Percentiles rank a stretch among this genome's conserved stretches.
phyloP scores from a whole-genome alignment of 352 stramenopile genomes.

The Phytophthora sp. region DNA sequence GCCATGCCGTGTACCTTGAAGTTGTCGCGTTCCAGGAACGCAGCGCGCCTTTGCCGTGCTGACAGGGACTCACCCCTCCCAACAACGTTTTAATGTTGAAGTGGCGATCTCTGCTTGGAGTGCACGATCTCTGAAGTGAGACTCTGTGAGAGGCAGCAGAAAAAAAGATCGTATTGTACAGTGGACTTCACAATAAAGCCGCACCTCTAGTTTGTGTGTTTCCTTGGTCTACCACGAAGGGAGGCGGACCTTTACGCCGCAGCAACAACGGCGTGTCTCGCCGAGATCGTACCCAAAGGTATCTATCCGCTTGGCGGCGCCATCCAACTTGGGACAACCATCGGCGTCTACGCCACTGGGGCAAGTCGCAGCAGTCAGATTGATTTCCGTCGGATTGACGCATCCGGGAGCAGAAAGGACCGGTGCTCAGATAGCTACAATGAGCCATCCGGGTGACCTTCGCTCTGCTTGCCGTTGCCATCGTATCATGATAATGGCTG shows the following conservation, averaged over 20 bases:
- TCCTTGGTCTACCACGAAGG: constrained; percentile 2
- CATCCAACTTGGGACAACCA: not conserved
- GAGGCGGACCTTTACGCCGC: constrained; percentile 1
- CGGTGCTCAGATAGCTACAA: constrained; percentile 6
- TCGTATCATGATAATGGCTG: constrained; percentile 19
- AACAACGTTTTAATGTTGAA: too few species aligned
- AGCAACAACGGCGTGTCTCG: not conserved
- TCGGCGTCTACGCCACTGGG: not conserved
- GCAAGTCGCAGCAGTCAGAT: not conserved
- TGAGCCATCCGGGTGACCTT: constrained; percentile 12
- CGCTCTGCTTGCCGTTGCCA: constrained; percentile 1
- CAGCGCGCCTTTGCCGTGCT: too few species aligned
- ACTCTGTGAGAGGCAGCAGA: not conserved
- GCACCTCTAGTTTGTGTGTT: not conserved
- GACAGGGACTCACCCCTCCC: too few species aligned
- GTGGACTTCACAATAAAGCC: not conserved
- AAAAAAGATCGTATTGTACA: not conserved
- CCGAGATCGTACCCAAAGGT: constrained; percentile 4
- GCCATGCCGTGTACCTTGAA: too few species aligned
- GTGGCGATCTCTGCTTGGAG: too few species aligned
- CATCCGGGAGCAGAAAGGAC: constrained; percentile 10
- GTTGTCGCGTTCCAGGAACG: too few species aligned
- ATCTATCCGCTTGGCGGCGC: not conserved
- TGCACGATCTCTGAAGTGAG: not conserved
- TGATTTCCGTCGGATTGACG: constrained; percentile 16